phyloP scores from a whole-genome alignment of 345 rosid genomes.

The Eucalyptus cloeziana region DNA sequence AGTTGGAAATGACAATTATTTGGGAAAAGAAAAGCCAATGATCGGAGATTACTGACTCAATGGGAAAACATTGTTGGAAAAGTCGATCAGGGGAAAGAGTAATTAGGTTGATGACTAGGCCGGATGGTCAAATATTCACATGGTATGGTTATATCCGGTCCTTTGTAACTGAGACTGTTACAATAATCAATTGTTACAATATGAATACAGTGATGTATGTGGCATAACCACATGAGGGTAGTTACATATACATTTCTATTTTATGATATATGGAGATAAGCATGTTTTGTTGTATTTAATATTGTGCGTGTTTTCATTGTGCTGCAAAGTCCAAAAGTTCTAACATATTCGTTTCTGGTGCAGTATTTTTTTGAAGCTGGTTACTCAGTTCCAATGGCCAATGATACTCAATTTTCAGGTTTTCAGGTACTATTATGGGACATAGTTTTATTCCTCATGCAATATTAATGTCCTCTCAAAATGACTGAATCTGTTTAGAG shows the following conservation, averaged over 20 bases:
- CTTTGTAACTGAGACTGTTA: neutral
- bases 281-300: neutral
- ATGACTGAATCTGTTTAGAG: neutral
- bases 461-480: neutral
- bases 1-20: neutral
- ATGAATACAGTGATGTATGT: neutral
- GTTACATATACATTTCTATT: neutral
- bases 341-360: neutral
- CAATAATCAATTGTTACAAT: neutral
- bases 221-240: neutral
- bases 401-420: conserved; percentile 61
- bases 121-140: neutral
- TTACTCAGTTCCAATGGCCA: conserved; percentile 42
- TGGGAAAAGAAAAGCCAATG: neutral
- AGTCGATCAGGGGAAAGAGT: neutral
- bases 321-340: neutral
- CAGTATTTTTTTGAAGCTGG: conserved; percentile 10
- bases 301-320: neutral
- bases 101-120: neutral
- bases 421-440: conserved; percentile 33
- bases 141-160: neutral
- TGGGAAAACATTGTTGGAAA: neutral
- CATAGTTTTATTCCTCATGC: neutral
- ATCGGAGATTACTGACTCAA: neutral
- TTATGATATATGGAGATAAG: neutral